Evolutionary conservation across 192 early-diverging fungal species (phyloP), one percentile per base, ranked within the genome.

Genomic region (Phlyctochytrium bullatum): DNA sequence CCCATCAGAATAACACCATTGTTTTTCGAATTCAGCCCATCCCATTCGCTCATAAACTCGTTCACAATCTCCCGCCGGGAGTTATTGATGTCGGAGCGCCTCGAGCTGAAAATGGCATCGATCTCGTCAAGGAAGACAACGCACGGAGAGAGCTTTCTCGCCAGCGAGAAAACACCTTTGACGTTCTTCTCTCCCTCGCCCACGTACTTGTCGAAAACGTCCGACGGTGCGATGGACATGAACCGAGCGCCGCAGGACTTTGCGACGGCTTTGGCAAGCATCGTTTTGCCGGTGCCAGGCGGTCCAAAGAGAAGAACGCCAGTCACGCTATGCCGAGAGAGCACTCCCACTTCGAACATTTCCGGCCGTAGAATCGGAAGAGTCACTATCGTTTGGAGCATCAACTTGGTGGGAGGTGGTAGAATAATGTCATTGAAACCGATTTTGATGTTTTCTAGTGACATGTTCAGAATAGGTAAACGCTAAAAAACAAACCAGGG

Each of bases 161-260:
- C 96, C 28, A 97, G 78, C 30, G 92, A 90, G 68, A 98, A 98
- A 31, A 98, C 82, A 0, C 93, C 96, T 59, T 89, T 80, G 6
- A 95, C 95, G 63, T 95, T 93, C 81, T 98, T 98, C 72, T 98
- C 96, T 23, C 94, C 93, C 73, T 98, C 94, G 23, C 96, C 96
- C 25, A 96, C 90, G 73, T 93, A 99, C 78, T 99, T 98, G 76
- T 99, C 97, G 29, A 93, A 95, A 62, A 99, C 76, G 29, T 95
- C 94, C 1, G 91, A 93, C 24, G 98, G 83, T 58, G 94, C 91
- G 71, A 99, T 82, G 69, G 90, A 92, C 78, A 99, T 97, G 73
- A 99, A 99, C 3, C 89, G 91, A 0, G 97, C 97, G 34, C 90
- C 89, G 33, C 91, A 93, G 69, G 92, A 91, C 63, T 92, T 93